Conservation (phyloP, 2,329 filamentous ascomycete genomes). For the Coniella vitis region DNA sequence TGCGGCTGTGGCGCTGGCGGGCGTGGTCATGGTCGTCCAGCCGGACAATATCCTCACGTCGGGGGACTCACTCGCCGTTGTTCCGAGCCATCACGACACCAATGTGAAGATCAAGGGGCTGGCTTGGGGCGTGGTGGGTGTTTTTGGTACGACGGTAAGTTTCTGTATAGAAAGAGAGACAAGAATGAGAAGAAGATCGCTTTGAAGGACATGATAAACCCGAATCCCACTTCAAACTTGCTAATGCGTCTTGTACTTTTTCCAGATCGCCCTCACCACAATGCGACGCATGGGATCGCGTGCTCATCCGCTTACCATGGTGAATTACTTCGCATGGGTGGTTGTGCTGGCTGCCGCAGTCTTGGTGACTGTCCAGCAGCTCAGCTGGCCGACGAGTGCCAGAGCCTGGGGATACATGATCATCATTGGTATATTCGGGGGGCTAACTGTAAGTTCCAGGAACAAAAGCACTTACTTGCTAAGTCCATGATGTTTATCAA, state of each 20-base stretch:
- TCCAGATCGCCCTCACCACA: constrained; percentile 17
- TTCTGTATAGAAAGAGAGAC: too few species aligned
- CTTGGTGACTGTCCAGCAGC: constrained; percentile 32
- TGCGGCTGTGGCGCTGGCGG: constrained; percentile 65
- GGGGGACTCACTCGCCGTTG: constrained; percentile 38
- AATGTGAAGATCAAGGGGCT: constrained; percentile 1
- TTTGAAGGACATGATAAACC: too few species aligned
- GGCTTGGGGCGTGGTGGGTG: constrained; percentile 5
- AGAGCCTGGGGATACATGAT: constrained; percentile 61
- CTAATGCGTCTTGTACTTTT: not conserved
- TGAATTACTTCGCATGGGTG: constrained; percentile 14
- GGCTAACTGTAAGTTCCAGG: constrained; percentile 49
- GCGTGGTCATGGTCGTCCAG: constrained; percentile 76
- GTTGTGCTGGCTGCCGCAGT: constrained; percentile 2
- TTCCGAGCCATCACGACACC: not conserved
- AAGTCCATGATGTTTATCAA: not conserved
- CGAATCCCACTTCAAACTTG: too few species aligned
- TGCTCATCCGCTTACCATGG: constrained; percentile 7
- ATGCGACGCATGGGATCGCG: constrained; percentile 17
- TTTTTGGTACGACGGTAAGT: constrained; percentile 9
- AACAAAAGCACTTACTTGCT: not conserved
- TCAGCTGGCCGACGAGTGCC: constrained; percentile 32
- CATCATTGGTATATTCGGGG: constrained; percentile 66
- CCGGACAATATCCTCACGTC: constrained; percentile 33
- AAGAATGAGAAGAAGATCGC: too few species aligned